These are phyloP conservation scores for Lobosporangium transversale DNA, from an alignment of 192 early-diverging fungal species.

Conservation along the genomic window DNA sequence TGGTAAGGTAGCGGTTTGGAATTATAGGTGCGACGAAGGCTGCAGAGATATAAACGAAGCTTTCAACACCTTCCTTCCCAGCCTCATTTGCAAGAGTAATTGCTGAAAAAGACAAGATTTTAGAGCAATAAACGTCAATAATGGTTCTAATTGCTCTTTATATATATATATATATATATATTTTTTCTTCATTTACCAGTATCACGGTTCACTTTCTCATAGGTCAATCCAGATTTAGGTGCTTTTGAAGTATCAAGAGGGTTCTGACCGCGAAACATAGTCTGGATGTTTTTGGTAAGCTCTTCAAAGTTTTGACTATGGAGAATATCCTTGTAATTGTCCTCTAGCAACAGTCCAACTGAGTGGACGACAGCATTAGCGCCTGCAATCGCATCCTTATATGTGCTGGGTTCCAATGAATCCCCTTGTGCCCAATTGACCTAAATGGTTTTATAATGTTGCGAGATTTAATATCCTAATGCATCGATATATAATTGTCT, in stretches of 20 bases:
- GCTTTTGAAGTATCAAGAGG: conserved; percentile 57
- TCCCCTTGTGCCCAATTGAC: conserved; percentile 73
- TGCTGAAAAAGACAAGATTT: no score
- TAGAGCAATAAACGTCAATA: background rate
- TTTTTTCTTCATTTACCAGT: conserved; percentile 60
- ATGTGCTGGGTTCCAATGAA: conserved; percentile 69
- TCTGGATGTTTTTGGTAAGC: conserved; percentile 43
- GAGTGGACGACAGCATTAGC: conserved; percentile 76
- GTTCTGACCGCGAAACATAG: conserved; percentile 47
- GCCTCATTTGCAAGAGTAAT: conserved; percentile 66
- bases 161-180: conserved; percentile 1
- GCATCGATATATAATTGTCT: no score
- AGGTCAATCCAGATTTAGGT: conserved; percentile 53
- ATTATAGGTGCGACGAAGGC: conserved; percentile 70
- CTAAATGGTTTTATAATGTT: no score
- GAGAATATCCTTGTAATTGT: conserved; percentile 68
- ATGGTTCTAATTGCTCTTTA: background rate
- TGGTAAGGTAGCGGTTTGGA: conserved; percentile 74
- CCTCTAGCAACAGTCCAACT: conserved; percentile 77
- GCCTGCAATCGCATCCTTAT: conserved; percentile 59
- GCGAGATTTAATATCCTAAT: no score
- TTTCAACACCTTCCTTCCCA: conserved; percentile 56
- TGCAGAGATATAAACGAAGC: conserved; percentile 78
- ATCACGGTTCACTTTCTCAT: conserved; percentile 75
- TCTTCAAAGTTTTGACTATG: conserved; percentile 48